Conservation (phyloP, 768 basidiomycete genomes). For the Austroboletus festivus region DNA sequence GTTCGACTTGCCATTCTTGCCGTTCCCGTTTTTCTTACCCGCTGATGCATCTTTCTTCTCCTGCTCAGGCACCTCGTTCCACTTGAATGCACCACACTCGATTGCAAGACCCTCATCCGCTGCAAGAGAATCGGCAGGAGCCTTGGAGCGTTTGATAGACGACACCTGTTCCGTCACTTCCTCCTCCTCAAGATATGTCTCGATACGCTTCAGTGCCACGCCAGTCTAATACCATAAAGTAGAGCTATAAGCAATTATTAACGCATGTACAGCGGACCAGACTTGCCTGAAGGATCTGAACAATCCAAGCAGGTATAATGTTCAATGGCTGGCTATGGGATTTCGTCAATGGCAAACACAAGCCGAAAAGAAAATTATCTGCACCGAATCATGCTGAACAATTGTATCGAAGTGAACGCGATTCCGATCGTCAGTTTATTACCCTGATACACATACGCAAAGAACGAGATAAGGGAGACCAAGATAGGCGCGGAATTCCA, state of each 20-base stretch:
- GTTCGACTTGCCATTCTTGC: not conserved
- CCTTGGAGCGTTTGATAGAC: conserved; percentile 42
- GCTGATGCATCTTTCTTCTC: conserved; percentile 22
- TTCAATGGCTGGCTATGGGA: conserved; percentile 60
- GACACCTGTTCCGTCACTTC: conserved; percentile 63
- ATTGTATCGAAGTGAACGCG: conserved; percentile 85
- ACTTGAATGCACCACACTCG: conserved; percentile 50
- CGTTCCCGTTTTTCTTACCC: conserved; percentile 16
- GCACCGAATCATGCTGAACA: conserved; percentile 83
- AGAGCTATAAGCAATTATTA: not conserved
- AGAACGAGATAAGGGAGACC: conserved; percentile 79
- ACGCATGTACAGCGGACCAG: not conserved
- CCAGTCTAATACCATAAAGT: conserved; percentile 36
- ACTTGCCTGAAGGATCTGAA: conserved; percentile 63
- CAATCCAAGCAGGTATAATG: conserved; percentile 75
- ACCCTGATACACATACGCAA: conserved; percentile 66
- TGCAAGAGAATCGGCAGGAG: conserved; percentile 23
- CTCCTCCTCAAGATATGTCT: conserved; percentile 57
- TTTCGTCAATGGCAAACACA: not conserved
- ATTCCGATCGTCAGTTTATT: conserved; percentile 72
- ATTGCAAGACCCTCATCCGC: conserved; percentile 43
- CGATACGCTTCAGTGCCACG: conserved; percentile 59
- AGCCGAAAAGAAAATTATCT: not conserved
- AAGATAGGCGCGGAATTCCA: conserved; percentile 78
- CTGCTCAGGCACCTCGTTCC: conserved; percentile 47